Percentiles rank a stretch among this genome's conserved stretches.
These are phyloP conservation scores for Madurella mycetomatis DNA, from an alignment of 2,329 filamentous ascomycete genomes.

Conservation along the genomic window DNA sequence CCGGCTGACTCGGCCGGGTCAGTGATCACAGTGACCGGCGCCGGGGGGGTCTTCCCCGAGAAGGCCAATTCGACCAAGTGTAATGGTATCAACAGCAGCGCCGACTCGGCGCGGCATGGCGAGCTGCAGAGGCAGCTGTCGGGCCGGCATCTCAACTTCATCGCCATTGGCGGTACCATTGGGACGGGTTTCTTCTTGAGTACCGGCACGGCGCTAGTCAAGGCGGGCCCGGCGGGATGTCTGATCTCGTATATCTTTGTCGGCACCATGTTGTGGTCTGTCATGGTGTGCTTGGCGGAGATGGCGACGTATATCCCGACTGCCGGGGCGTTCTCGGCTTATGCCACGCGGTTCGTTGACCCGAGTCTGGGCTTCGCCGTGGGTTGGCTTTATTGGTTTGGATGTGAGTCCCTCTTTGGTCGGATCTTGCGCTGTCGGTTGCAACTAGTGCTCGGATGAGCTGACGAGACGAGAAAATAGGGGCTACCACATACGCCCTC, in stretches of 20 bases:
- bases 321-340: slow-evolving; percentile 70
- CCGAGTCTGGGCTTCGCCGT: slow-evolving; percentile 54
- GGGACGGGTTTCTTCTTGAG: slow-evolving; percentile 71
- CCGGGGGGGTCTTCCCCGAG: slow-evolving; percentile 1
- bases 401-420: slow-evolving; percentile 40
- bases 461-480: slow-evolving; percentile 10
- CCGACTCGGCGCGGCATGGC: slow-evolving; percentile 17
- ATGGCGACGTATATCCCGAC: slow-evolving; percentile 77
- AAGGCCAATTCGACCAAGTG: background rate
- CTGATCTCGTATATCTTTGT: slow-evolving; percentile 67
- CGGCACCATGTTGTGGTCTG: slow-evolving; percentile 67
- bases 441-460: background rate
- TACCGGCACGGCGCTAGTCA: slow-evolving; percentile 57
- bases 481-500: slow-evolving; percentile 66
- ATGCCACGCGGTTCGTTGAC: slow-evolving; percentile 69
- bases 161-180: slow-evolving; percentile 58
- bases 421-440: background rate
- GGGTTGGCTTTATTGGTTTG: slow-evolving; percentile 82
- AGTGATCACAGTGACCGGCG: background rate
- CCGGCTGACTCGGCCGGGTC: slow-evolving; percentile 10
- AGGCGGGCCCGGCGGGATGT: slow-evolving; percentile 60
- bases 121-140: slow-evolving; percentile 24
- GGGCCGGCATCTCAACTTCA: slow-evolving; percentile 45
- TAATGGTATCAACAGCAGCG: slow-evolving; percentile 1
- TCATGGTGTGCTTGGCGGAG: slow-evolving; percentile 68